Percentiles rank a stretch among this genome's conserved stretches.
phyloP scores from a whole-genome alignment of 371 early-diverging fungal genomes.

The Mortierella sp. region DNA sequence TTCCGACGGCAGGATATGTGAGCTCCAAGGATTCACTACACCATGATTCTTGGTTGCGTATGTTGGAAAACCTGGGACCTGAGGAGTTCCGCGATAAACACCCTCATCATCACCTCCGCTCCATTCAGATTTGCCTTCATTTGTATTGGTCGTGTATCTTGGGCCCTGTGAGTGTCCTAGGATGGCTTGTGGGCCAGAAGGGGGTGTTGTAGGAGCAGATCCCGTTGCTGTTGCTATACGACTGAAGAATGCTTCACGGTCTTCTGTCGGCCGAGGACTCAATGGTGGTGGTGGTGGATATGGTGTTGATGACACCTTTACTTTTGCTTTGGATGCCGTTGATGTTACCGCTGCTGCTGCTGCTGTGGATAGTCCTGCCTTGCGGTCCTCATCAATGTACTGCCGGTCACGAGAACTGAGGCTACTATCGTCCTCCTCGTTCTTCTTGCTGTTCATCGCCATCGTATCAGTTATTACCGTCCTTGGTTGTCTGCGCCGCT shows the following conservation, averaged over 20 bases:
- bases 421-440: neutral
- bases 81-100: too few relatives aligned
- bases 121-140: too few relatives aligned
- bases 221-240: neutral
- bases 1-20: too few relatives aligned
- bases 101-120: too few relatives aligned
- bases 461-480: neutral
- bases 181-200: too few relatives aligned
- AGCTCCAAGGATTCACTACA: too few relatives aligned
- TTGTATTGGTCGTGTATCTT: too few relatives aligned
- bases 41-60: too few relatives aligned
- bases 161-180: too few relatives aligned
- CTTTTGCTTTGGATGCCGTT: too few relatives aligned
- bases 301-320: neutral
- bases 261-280: neutral
- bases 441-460: neutral
- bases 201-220: too few relatives aligned
- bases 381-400: neutral
- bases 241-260: neutral
- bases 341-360: neutral
- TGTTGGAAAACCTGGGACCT: too few relatives aligned
- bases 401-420: neutral
- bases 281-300: neutral
- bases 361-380: neutral
- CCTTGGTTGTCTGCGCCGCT: neutral